Evolutionary conservation across 1,284 basidiomycete genomes (phyloP).

Genomic region (Pseudozyma thailandica): DNA sequence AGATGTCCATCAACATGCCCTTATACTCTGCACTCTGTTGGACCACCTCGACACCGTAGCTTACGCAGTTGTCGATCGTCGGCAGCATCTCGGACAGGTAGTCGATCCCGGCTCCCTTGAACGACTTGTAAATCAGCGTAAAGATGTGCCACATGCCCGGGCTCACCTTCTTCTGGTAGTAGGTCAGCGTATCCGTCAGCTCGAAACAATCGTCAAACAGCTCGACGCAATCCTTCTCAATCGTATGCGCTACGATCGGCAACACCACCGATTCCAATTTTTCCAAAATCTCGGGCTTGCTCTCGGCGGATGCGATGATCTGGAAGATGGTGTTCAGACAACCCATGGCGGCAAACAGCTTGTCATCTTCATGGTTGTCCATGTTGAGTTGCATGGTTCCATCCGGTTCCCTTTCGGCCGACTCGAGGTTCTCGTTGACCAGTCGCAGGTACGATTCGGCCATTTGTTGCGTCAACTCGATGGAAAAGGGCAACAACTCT

Average conservation of each 20-base stretch:
- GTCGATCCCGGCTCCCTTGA: slow-evolving; percentile 84
- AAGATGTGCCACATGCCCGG: slow-evolving; percentile 88
- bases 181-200: slow-evolving; percentile 84
- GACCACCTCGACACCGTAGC: slow-evolving; percentile 82
- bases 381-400: slow-evolving; percentile 71
- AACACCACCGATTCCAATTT: slow-evolving; percentile 84
- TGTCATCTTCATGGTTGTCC: slow-evolving; percentile 75
- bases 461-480: slow-evolving; percentile 78
- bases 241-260: slow-evolving; percentile 80
- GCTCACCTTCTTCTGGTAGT: slow-evolving; percentile 80
- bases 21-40: slow-evolving; percentile 79
- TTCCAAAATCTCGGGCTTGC: slow-evolving; percentile 78
- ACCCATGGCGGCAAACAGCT: slow-evolving; percentile 78
- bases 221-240: slow-evolving; percentile 72
- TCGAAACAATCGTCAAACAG: slow-evolving; percentile 89
- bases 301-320: slow-evolving; percentile 76
- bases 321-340: slow-evolving; percentile 72
- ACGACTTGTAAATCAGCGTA: slow-evolving; percentile 82
- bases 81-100: slow-evolving; percentile 86
- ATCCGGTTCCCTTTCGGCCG: slow-evolving; percentile 72
- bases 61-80: slow-evolving; percentile 87
- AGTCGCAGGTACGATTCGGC: slow-evolving; percentile 74
- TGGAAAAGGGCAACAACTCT: slow-evolving; percentile 85
- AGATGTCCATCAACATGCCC: slow-evolving; percentile 85
- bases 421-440: slow-evolving; percentile 67